phyloP scores from a whole-genome alignment of 805 yeast species.

The Candida dendrica region DNA sequence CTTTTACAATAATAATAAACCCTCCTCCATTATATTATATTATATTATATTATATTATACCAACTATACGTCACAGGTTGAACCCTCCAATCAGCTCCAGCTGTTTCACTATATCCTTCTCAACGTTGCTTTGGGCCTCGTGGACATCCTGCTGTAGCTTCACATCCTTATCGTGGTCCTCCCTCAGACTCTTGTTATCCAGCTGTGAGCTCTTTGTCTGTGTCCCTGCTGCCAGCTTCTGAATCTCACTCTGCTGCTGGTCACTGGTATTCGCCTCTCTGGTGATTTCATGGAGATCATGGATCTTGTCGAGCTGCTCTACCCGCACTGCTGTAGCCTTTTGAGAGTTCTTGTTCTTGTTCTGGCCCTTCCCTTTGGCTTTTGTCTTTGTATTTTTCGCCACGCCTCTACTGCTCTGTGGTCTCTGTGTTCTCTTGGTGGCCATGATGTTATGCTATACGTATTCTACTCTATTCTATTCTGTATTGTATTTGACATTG shows the following conservation, averaged over 20 bases:
- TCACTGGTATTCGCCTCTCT: neutral
- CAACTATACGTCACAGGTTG: no score
- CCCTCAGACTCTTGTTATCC: conserved; percentile 12
- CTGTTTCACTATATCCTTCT: conserved; percentile 21
- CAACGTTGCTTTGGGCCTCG: conserved; percentile 16
- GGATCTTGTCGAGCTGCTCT: neutral
- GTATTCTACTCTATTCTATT: no score
- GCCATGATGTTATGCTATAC: no score
- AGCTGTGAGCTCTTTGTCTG: neutral
- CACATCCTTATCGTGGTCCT: conserved; percentile 21
- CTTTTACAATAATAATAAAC: neutral
- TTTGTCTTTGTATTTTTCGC: neutral
- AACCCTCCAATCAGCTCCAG: conserved; percentile 14
- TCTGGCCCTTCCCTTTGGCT: no score
- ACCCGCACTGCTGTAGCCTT: neutral
- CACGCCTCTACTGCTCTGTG: neutral
- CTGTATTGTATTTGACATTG: no score
- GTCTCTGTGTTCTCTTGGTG: no score
- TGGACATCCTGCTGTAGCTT: conserved; percentile 11
- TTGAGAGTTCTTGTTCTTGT: no score
- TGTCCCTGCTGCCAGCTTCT: no score
- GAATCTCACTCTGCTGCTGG: neutral
- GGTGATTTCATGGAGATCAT: conserved; percentile 1
- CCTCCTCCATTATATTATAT: neutral
- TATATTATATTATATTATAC: no score